phyloP scores from a whole-genome alignment of 192 early-diverging fungal genomes.

The Backusella psychrophila region DNA sequence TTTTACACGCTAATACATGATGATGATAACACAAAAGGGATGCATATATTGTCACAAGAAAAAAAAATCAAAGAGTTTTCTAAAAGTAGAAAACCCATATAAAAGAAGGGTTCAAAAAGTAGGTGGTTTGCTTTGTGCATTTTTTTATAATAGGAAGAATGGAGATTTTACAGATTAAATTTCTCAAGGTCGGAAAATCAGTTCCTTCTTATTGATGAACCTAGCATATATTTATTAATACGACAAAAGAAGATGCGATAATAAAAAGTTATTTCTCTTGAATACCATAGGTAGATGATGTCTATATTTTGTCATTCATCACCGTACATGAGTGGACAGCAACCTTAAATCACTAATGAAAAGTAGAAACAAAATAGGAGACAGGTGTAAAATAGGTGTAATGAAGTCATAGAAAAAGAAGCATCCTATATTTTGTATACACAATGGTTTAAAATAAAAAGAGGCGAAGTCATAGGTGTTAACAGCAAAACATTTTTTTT shows the following conservation, averaged over 20 bases:
- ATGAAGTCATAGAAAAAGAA: slow-evolving; percentile 2
- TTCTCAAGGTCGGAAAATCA: not conserved
- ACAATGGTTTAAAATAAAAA: not conserved
- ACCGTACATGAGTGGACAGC: not conserved
- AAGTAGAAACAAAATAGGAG: not conserved
- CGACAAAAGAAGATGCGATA: not conserved
- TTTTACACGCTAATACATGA: not conserved
- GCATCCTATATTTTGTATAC: not conserved
- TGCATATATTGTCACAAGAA: not conserved
- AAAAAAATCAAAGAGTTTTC: not conserved
- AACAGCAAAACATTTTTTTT: not conserved
- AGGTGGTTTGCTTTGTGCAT: not conserved
- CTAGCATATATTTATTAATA: not conserved
- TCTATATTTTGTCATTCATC: not conserved
- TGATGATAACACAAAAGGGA: not conserved
- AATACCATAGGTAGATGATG: not conserved
- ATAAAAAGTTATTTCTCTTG: not conserved
- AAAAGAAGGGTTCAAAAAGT: not conserved
- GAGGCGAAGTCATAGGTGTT: not conserved
- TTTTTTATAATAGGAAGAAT: not conserved
- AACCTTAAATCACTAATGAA: not conserved
- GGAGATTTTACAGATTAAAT: not conserved
- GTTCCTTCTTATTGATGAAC: not conserved
- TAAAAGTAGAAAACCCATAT: not conserved
- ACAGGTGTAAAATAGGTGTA: not conserved